phyloP scores from a whole-genome alignment of 2,329 filamentous ascomycete species.

The Elsinoe perseae region DNA sequence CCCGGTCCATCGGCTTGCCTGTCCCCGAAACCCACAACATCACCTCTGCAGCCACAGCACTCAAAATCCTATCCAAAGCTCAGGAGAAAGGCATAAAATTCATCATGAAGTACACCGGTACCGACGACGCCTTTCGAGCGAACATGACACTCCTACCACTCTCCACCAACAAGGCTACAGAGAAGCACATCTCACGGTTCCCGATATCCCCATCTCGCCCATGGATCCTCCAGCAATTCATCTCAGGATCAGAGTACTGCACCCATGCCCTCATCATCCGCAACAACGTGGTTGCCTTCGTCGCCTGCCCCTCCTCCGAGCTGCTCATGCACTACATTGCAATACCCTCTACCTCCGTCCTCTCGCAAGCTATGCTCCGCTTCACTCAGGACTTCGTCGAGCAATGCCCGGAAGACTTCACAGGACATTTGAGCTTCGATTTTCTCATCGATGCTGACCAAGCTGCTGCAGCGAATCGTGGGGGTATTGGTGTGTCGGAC shows the following conservation, averaged over 20 bases:
- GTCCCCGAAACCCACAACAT: constrained; percentile 44
- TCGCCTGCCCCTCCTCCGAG: constrained; percentile 56
- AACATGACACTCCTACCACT: constrained; percentile 61
- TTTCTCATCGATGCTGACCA: constrained; percentile 54
- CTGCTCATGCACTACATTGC: constrained; percentile 60
- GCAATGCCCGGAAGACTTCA: constrained; percentile 45
- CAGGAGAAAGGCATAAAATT: constrained; percentile 40
- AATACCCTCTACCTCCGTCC: constrained; percentile 46
- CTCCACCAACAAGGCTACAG: constrained; percentile 45
- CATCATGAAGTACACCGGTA: constrained; percentile 58
- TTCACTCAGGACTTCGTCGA: constrained; percentile 56
- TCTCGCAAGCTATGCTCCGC: constrained; percentile 53
- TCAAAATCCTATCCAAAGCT: constrained; percentile 43
- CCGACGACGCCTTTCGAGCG: constrained; percentile 52
- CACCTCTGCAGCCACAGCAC: constrained; percentile 45
- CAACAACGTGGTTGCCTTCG: constrained; percentile 58
- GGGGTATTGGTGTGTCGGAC: constrained; percentile 20
- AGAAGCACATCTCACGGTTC: constrained; percentile 47
- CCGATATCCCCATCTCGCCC: constrained; percentile 48
- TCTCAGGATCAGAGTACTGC: constrained; percentile 59
- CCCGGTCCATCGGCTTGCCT: constrained; percentile 45
- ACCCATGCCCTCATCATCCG: constrained; percentile 62
- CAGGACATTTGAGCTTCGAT: constrained; percentile 66
- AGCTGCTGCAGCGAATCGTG: constrained; percentile 23
- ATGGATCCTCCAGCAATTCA: constrained; percentile 64